Evolutionary conservation across 2,329 filamentous ascomycete genomes (phyloP).

Genomic region (Ceratocystis huliohia): DNA sequence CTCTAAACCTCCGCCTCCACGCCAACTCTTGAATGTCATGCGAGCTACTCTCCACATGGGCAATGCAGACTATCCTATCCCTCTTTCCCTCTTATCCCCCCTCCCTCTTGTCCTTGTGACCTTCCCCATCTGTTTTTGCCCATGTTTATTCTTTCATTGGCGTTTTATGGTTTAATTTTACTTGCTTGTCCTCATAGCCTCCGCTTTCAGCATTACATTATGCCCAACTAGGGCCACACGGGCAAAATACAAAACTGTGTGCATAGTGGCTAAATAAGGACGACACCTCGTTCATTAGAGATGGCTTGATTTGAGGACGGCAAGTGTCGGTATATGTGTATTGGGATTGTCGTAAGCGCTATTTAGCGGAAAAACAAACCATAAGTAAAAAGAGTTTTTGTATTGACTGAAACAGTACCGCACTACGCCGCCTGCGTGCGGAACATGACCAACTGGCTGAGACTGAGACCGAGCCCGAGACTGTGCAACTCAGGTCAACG

Average conservation of each 20-base stretch:
- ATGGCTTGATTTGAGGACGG: not conserved
- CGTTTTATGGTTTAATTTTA: not conserved
- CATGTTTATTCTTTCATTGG: not conserved
- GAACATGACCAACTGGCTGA: not conserved
- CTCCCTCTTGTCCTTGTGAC: not conserved
- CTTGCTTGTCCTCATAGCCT: not conserved
- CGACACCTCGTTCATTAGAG: not conserved
- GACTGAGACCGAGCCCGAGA: conserved; percentile 1
- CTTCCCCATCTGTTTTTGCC: not conserved
- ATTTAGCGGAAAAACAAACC: not conserved
- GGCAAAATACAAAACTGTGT: not conserved
- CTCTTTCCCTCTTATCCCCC: not conserved
- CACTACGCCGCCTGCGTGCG: no score
- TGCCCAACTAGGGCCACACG: not conserved
- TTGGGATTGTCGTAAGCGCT: no score
- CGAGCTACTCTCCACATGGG: not conserved
- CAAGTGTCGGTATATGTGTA: not conserved
- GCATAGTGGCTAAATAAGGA: not conserved
- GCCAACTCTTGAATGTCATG: not conserved
- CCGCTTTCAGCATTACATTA: not conserved
- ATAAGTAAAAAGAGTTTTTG: not conserved
- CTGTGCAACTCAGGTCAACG: not conserved
- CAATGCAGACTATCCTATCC: not conserved
- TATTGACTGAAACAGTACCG: not conserved
- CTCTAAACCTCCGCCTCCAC: not conserved